Base-by-base conservation (phyloP, 2,329 filamentous ascomycete species). In the Intubia oerlemansii region DNA sequence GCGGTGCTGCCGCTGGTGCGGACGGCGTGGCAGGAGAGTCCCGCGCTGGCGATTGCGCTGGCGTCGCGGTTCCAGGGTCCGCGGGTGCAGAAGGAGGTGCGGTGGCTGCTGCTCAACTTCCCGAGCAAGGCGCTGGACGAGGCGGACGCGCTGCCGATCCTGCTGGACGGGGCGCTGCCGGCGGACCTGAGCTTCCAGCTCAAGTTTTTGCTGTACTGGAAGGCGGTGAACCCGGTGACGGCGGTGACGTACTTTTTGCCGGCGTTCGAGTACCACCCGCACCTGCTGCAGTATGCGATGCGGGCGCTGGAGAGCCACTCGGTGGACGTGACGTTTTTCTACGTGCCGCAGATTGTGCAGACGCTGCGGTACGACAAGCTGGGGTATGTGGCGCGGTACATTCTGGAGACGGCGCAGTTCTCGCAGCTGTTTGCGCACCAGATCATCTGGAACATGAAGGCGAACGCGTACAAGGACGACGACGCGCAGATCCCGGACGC, bases 391-490 rank as follows among this genome's bases (percentile, higher is more conserved):
- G 82, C 93, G 50, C 68, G 85, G 25, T 98, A 93, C 45, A 95
- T 98, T 31, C 62, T 95, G 11, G 88, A 99, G 53, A 93, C 90
- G 1, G 88, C 84, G 2, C 85, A 90, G 42, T 84, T 92, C 44
- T 95, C 88, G n/a, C 88, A 95, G 49, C 56, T 95, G 7, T 98
- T 98, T 50, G 85, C 90, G 3, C 90, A 99, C 48, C 88, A 99
- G 44, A 95, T 98, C 39, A 98, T 99, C 45, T 99, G 90, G 88
- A 99, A 98, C 48, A 98, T 99, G 76, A 98, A 95, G 49, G 88
- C 88, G 18, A 99, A 98, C 48, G 79, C 84, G 2, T 98, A 79
- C 61, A 98, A 93, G 49, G 90, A 98, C 39, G 85, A 98, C 42
- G 81, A 93, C 39, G 84, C 76, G 10, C 69, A 76, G 41, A 66